These are phyloP conservation scores for Xylariaceae sp. DNA, from an alignment of 2,329 filamentous ascomycete species.

Conservation along the genomic window DNA sequence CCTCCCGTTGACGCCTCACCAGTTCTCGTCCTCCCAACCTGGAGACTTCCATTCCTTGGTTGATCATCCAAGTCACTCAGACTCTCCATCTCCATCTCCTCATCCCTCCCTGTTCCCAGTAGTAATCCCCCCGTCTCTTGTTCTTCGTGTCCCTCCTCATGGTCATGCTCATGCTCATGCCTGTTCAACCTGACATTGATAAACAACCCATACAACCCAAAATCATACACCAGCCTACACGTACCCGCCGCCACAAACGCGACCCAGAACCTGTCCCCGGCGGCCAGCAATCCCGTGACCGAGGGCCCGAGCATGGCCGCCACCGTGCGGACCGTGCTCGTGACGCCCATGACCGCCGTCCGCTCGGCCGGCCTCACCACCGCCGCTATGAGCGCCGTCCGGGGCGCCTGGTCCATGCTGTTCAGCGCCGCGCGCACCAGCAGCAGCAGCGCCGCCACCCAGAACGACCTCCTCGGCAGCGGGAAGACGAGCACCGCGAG, in stretches of 20 bases:
- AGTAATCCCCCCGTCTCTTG: constrained; percentile 1
- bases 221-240: constrained; percentile 50
- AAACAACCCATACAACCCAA: constrained; percentile 55
- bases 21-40: background rate
- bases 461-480: constrained; percentile 43
- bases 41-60: background rate
- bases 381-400: constrained; percentile 61
- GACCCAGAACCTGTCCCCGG: constrained; percentile 51
- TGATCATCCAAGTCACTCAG: constrained; percentile 18
- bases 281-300: constrained; percentile 51
- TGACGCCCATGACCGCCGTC: constrained; percentile 67
- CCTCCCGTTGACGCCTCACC: background rate
- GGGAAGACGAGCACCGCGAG: constrained; percentile 57
- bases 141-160: constrained; percentile 7
- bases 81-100: constrained; percentile 23
- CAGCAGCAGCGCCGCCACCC: constrained; percentile 49
- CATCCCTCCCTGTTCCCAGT: constrained; percentile 12
- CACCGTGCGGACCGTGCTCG: constrained; percentile 53
- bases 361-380: constrained; percentile 60
- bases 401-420: constrained; percentile 64
- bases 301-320: constrained; percentile 50
- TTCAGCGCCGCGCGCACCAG: constrained; percentile 58
- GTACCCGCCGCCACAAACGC: constrained; percentile 54
- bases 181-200: constrained; percentile 54
- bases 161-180: constrained; percentile 36